Evolutionary conservation across 2,329 filamentous ascomycete species (phyloP), one percentile per base, ranked within the genome.

Genomic region (Alternaria brassicae): DNA sequence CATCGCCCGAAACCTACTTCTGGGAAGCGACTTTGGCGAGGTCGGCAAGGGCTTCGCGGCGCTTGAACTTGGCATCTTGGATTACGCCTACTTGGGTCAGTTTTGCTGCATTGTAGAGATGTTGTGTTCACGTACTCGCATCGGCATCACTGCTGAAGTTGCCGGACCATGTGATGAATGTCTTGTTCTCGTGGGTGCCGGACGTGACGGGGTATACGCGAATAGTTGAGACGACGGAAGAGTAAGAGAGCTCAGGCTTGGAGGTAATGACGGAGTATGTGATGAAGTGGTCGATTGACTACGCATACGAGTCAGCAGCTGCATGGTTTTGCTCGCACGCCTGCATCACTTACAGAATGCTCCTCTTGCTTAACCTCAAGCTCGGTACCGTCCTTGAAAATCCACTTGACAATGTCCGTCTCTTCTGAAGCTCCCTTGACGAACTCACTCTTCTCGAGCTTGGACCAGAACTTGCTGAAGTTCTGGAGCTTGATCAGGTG

Each of bases 311-410:
- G 28, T 58, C 53, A 58, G 51, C 32, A 27, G 17, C 28, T 47
- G 52, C 13, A 39, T n/a, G 8, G 17, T 19, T 21, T 28, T 17
- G 32, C 32, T 19, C 23, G 34, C 9, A 39, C 3, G 7, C 15
- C n/a, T 15, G 39, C 21, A 30, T n/a, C 36, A 77, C 84, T 60
- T 78, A 89, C 87, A 66, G 86, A 89, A 80, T 91, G 88, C 81
- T 90, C 89, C 79, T 91, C 89, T 81, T 89, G 88, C 86, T 91
- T 91, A 67, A 91, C 86, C 76, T 91, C 88, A 19, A 90, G 79
- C 55, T 86, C 83, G 27, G 85, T 87, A 49, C 88, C 88, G 70
- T 91, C 89, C 76, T 88, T 87, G 82, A 91, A 91, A 19, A 83
- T 85, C 89, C 89, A 91, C 76, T 85, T 84, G 71, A 90, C 84